These are phyloP conservation scores for Ceratocystis diversiconidia DNA, from an alignment of 2,329 filamentous ascomycete genomes.

Conservation along the genomic window DNA sequence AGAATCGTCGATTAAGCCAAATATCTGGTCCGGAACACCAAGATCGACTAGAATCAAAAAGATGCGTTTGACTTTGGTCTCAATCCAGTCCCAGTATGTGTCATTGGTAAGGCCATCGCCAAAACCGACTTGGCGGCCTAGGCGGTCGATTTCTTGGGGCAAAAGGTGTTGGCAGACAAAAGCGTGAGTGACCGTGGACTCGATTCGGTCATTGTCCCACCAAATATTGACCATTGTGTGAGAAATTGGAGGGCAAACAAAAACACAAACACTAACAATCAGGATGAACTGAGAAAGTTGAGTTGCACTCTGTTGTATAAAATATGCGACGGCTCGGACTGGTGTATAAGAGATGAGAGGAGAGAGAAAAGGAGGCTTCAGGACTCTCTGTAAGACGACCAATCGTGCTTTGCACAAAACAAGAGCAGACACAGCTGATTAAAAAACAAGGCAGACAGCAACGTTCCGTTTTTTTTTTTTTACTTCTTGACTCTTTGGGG, in stretches of 20 bases:
- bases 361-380: background rate
- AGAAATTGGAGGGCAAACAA: background rate
- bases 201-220: conserved; percentile 59
- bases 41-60: conserved; percentile 60
- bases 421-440: background rate
- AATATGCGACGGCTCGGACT: background rate
- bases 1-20: conserved; percentile 58
- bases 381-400: background rate
- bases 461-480: background rate
- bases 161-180: conserved; percentile 53
- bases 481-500: background rate
- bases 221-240: conserved; percentile 33
- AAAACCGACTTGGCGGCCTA: conserved; percentile 51
- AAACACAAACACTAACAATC: background rate
- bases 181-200: conserved; percentile 51
- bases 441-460: background rate
- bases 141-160: conserved; percentile 45
- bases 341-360: background rate
- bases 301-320: background rate
- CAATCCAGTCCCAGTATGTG: conserved; percentile 68
- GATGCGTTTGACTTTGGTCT: conserved; percentile 51
- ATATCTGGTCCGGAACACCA: conserved; percentile 58
- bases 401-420: background rate
- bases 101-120: conserved; percentile 53
- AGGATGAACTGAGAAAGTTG: background rate